Evolutionary conservation across 2,329 filamentous ascomycete genomes (phyloP).

Genomic region (Exophiala mesophila): DNA sequence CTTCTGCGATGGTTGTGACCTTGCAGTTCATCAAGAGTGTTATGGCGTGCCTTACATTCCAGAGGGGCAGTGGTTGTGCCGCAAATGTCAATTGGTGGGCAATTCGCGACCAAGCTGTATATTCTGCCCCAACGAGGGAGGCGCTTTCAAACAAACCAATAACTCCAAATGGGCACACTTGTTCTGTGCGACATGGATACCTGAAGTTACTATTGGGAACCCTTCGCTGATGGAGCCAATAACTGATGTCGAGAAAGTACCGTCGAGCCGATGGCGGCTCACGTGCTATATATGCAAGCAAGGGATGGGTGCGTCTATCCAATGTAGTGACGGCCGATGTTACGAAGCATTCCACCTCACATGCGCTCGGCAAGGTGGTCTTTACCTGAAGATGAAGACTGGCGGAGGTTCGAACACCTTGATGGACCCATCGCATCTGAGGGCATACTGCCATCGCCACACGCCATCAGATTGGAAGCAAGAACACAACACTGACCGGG

Average conservation of each 20-base stretch:
- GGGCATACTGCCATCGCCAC: conserved; percentile 94
- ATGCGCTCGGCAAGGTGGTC: conserved; percentile 77
- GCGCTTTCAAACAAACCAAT: conserved; percentile 97
- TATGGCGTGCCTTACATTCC: conserved; percentile 98
- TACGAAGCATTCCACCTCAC: conserved; percentile 97
- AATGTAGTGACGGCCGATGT: conserved; percentile 95
- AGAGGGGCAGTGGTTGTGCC: conserved; percentile 95
- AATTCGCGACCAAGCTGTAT: conserved; percentile 92
- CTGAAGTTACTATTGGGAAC: conserved; percentile 91
- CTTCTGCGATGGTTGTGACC: conserved; percentile 95
- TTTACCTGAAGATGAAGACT: conserved; percentile 96
- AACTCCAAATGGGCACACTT: conserved; percentile 95
- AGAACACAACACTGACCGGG: conserved; percentile 76
- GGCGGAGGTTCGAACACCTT: conserved; percentile 72
- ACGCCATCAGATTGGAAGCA: conserved; percentile 82
- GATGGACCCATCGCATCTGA: conserved; percentile 75
- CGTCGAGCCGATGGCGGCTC: conserved; percentile 87
- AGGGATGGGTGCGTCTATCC: conserved; percentile 96
- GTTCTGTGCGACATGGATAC: conserved; percentile 97
- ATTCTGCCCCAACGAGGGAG: conserved; percentile 95
- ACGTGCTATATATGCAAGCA: conserved; percentile 96
- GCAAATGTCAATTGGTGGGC: conserved; percentile 93
- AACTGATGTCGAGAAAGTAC: conserved; percentile 96
- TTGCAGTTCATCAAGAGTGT: conserved; percentile 97
- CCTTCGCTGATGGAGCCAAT: conserved; percentile 98